A percentile compares a stretch with the other conserved stretches of the same genome.
Conservation (phyloP, 2,329 filamentous ascomycete species). For the Rachicladosporium sp. region DNA sequence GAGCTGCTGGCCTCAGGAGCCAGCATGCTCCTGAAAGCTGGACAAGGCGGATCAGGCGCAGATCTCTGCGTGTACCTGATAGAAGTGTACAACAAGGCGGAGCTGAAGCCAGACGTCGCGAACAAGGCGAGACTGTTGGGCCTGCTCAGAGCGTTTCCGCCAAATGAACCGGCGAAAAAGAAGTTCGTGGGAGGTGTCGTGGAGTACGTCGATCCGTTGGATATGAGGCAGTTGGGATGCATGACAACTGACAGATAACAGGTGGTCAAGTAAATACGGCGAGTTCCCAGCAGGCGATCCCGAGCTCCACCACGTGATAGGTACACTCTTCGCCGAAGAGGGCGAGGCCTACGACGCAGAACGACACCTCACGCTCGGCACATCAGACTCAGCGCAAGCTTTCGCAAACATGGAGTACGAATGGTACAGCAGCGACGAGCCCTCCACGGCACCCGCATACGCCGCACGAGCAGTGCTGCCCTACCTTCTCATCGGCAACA, state of each 20-base stretch:
- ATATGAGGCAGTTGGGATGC: neutral
- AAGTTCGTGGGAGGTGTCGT: constrained; percentile 82
- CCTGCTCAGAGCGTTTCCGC: constrained; percentile 66
- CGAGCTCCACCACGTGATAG: constrained; percentile 85
- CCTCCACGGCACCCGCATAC: constrained; percentile 77
- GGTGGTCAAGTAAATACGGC: constrained; percentile 76
- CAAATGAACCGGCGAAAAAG: constrained; percentile 81
- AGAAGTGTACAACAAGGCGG: constrained; percentile 82
- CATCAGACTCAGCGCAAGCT: constrained; percentile 70
- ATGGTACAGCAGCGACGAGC: constrained; percentile 84
- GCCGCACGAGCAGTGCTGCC: constrained; percentile 77
- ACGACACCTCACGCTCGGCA: constrained; percentile 76
- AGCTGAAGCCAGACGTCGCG: constrained; percentile 61
- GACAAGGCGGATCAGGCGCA: constrained; percentile 86
- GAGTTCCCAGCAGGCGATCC: constrained; percentile 85
- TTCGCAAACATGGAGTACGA: constrained; percentile 76
- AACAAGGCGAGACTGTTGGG: constrained; percentile 64
- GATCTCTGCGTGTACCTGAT: constrained; percentile 79
- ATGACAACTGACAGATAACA: constrained; percentile 17
- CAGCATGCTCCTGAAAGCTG: constrained; percentile 73
- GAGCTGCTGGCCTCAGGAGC: constrained; percentile 79
- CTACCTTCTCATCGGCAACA: constrained; percentile 80
- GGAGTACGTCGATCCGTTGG: constrained; percentile 38
- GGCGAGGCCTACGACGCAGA: constrained; percentile 90
- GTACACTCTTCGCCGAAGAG: constrained; percentile 81